A percentile compares a stretch with the other conserved stretches of the same genome.
phyloP scores from a whole-genome alignment of 805 yeast species.

The Wickerhamomyces mucosus region DNA sequence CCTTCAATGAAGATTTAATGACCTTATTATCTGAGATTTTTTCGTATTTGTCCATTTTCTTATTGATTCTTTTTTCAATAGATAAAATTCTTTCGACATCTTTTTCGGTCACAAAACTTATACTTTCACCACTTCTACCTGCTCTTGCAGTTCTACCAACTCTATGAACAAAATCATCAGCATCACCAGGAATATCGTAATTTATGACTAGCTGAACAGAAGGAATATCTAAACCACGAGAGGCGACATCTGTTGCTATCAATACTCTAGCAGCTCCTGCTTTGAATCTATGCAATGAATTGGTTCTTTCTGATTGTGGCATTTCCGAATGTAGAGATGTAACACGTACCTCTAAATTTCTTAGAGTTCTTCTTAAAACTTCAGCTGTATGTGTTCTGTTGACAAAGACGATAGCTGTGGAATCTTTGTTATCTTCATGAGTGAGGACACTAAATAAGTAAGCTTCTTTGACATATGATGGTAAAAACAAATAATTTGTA shows the following conservation, averaged over 20 bases:
- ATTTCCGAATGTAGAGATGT: slow-evolving; percentile 90
- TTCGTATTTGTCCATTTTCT: slow-evolving; percentile 70
- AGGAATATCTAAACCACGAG: slow-evolving; percentile 96
- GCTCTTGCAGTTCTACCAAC: slow-evolving; percentile 99
- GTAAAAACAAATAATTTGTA: slow-evolving; percentile 64
- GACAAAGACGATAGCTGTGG: slow-evolving; percentile 80
- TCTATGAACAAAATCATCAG: slow-evolving; percentile 93
- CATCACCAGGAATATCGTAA: slow-evolving; percentile 90
- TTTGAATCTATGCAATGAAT: slow-evolving; percentile 83
- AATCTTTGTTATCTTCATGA: slow-evolving; percentile 49
- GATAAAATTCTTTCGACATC: slow-evolving; percentile 76
- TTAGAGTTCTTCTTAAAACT: slow-evolving; percentile 65
- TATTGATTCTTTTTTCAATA: slow-evolving; percentile 76
- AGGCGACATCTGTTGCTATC: slow-evolving; percentile 94
- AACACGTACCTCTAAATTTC: slow-evolving; percentile 66
- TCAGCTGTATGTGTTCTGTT: slow-evolving; percentile 90
- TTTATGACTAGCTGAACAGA: slow-evolving; percentile 83
- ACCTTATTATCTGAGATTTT: slow-evolving; percentile 68
- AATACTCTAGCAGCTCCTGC: slow-evolving; percentile 91
- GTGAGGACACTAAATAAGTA: slow-evolving; percentile 63
- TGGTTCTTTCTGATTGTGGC: slow-evolving; percentile 88
- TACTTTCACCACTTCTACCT: slow-evolving; percentile 77
- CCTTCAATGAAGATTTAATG: slow-evolving; percentile 59
- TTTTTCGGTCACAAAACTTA: slow-evolving; percentile 75
- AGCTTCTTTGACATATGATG: slow-evolving; percentile 85